phyloP scores from a whole-genome alignment of 441 rosid species.

The Syzygium malaccense region DNA sequence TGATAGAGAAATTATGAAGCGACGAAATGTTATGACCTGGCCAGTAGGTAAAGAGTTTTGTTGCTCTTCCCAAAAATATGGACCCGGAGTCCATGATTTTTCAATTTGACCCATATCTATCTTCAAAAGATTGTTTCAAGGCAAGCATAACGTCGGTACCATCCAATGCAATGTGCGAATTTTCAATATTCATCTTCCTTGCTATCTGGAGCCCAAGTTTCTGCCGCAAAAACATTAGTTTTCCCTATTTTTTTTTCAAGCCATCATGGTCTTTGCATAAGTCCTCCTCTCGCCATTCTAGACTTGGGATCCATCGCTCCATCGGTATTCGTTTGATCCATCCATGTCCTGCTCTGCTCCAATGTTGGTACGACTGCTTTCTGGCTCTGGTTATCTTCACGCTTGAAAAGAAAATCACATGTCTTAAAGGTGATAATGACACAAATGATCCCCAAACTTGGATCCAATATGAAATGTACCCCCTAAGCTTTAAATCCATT shows the following conservation, averaged over 20 bases:
- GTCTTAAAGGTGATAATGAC: neutral
- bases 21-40: neutral
- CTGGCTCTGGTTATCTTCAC: neutral
- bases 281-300: neutral
- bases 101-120: neutral
- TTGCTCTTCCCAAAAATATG: neutral
- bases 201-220: neutral
- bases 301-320: neutral
- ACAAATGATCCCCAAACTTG: no score
- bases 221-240: neutral
- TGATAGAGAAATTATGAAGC: neutral
- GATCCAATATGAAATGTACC: no score
- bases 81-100: neutral
- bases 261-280: neutral
- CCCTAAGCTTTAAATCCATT: no score
- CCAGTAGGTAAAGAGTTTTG: neutral
- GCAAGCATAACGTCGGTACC: neutral
- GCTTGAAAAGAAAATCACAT: neutral
- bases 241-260: neutral
- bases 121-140: neutral
- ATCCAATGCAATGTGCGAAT: neutral
- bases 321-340: neutral
- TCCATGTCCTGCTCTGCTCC: neutral
- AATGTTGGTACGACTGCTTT: neutral
- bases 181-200: neutral